phyloP scores from a whole-genome alignment of 139 green algal genomes.

The Picochlorum sp. region DNA sequence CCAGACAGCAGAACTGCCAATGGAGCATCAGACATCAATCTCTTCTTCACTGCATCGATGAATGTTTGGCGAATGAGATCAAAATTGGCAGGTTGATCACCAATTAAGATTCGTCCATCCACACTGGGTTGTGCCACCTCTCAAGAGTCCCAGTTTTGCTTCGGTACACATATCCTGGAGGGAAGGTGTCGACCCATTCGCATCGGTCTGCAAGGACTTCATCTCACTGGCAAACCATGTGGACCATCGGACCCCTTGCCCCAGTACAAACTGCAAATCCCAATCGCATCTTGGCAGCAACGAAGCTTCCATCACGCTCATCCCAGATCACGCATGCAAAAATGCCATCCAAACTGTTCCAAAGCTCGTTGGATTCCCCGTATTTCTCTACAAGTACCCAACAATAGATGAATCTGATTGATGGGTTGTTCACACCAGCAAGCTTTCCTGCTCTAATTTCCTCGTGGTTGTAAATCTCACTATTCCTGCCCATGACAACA shows the following conservation, averaged over 20 bases:
- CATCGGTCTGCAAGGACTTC: constrained; percentile 84
- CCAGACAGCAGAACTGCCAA: constrained; percentile 92
- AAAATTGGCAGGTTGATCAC: constrained; percentile 33
- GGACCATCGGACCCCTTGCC: constrained; percentile 67
- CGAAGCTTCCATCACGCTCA: constrained; percentile 52
- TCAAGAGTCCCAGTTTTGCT: constrained; percentile 64
- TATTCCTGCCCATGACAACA: constrained; percentile 40
- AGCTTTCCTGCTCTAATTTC: constrained; percentile 28
- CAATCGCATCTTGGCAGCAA: constrained; percentile 82
- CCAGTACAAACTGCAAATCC: constrained; percentile 92
- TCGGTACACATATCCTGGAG: constrained; percentile 73
- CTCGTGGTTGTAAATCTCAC: constrained; percentile 67
- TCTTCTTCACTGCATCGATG: constrained; percentile 76
- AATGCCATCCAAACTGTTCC: constrained; percentile 87
- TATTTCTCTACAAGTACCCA: constrained; percentile 49
- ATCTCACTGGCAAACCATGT: constrained; percentile 93
- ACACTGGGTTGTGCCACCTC: constrained; percentile 79
- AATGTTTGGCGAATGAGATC: constrained; percentile 50
- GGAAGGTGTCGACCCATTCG: constrained; percentile 59
- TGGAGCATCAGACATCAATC: constrained; percentile 94
- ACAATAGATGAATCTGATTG: constrained; percentile 49
- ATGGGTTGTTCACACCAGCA: constrained; percentile 34
- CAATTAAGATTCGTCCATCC: constrained; percentile 42
- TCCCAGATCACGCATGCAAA: constrained; percentile 80
- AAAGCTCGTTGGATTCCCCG: constrained; percentile 62